Percentiles rank a stretch among this genome's conserved stretches.
phyloP scores from a whole-genome alignment of 495 filamentous ascomycete genomes.

The Baudoinia panamericana region DNA sequence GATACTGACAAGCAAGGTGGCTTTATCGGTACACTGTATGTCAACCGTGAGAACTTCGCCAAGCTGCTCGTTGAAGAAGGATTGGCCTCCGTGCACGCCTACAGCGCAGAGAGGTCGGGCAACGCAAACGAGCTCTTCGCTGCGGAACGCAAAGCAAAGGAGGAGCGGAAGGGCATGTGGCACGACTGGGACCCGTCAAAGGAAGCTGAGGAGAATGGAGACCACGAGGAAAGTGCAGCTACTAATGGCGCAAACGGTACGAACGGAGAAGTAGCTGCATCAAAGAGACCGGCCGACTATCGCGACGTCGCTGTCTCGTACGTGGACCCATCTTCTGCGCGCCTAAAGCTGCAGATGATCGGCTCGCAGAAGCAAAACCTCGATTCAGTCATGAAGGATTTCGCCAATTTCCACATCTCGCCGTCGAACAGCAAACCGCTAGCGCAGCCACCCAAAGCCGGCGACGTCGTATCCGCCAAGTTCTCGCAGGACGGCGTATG shows the following conservation, averaged over 20 bases:
- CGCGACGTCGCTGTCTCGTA: slow-evolving; percentile 84
- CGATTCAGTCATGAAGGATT: slow-evolving; percentile 72
- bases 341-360: slow-evolving; percentile 77
- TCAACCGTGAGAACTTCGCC: slow-evolving; percentile 93
- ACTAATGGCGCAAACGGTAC: slow-evolving; percentile 38
- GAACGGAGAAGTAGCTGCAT: slow-evolving; percentile 32
- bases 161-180: slow-evolving; percentile 77
- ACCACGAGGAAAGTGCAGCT: slow-evolving; percentile 29
- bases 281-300: slow-evolving; percentile 59
- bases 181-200: slow-evolving; percentile 82
- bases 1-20: slow-evolving; percentile 92
- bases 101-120: slow-evolving; percentile 90
- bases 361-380: slow-evolving; percentile 70
- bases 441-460: slow-evolving; percentile 69
- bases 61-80: slow-evolving; percentile 91
- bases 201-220: slow-evolving; percentile 39
- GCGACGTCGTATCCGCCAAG: slow-evolving; percentile 77
- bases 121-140: slow-evolving; percentile 76
- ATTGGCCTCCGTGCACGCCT: slow-evolving; percentile 75
- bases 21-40: slow-evolving; percentile 88
- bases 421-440: slow-evolving; percentile 56
- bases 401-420: slow-evolving; percentile 74
- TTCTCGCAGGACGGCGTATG: slow-evolving; percentile 80
- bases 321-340: slow-evolving; percentile 57
- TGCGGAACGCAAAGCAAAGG: slow-evolving; percentile 78